A percentile compares a stretch with the other conserved stretches of the same genome.
Conservation (phyloP, 2,329 filamentous ascomycete species). For the Ophiocordyceps unilateralis region DNA sequence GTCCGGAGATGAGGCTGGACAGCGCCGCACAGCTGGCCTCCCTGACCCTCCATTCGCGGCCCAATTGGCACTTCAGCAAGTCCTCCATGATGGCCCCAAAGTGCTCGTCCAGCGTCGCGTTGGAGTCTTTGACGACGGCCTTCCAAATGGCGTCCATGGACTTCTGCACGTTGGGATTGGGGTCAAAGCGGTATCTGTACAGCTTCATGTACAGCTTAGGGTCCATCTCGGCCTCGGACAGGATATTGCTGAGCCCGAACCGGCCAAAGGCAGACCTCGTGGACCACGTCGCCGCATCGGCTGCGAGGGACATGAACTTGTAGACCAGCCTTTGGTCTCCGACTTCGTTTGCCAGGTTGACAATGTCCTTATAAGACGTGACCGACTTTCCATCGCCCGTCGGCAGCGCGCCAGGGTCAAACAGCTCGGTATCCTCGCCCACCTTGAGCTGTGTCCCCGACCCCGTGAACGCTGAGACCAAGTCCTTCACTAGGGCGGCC, state of each 20-base stretch:
- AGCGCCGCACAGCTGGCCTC: constrained; percentile 87
- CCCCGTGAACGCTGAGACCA: constrained; percentile 79
- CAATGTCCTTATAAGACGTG: constrained; percentile 95
- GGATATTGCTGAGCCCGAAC: constrained; percentile 80
- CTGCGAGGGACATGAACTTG: constrained; percentile 93
- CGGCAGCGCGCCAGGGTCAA: constrained; percentile 76
- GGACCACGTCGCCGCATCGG: constrained; percentile 92
- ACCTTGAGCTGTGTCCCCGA: constrained; percentile 62
- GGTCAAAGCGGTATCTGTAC: constrained; percentile 87
- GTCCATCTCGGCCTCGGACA: constrained; percentile 76
- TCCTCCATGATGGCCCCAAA: constrained; percentile 86
- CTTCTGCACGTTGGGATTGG: constrained; percentile 76
- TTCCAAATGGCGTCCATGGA: constrained; percentile 99
- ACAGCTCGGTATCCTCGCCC: constrained; percentile 78
- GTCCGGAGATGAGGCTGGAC: constrained; percentile 70
- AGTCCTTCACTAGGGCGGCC: constrained; percentile 67
- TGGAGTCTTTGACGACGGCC: constrained; percentile 78
- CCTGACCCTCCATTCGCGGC: constrained; percentile 82
- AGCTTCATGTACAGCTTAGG: constrained; percentile 92
- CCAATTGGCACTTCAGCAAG: constrained; percentile 68
- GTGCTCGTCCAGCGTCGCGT: constrained; percentile 56
- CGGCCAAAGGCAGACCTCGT: constrained; percentile 91
- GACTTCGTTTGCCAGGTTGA: constrained; percentile 87
- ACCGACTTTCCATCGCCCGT: constrained; percentile 80
- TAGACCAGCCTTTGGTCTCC: constrained; percentile 94